Evolutionary conservation across 805 yeast genomes (phyloP), one percentile per base, ranked within the genome.

Genomic region (Kodamaea sagamina): DNA sequence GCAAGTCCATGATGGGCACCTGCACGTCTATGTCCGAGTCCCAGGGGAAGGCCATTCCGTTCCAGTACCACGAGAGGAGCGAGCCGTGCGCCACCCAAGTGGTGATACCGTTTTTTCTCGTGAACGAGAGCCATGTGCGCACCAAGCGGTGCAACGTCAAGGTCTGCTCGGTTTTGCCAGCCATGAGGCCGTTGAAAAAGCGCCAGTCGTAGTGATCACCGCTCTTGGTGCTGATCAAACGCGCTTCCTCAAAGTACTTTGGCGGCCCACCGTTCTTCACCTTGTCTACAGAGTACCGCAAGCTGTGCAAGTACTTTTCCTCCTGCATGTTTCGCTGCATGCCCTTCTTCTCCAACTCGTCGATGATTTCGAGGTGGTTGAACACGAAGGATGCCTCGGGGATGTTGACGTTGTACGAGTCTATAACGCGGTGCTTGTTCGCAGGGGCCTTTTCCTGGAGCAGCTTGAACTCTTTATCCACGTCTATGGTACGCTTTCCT

Each of bases 231-330:
- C 49, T 55, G 18, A 56, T 46, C 26, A 67, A 46, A 41, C 63
- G 47, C 17, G 71, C 62, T 49, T 67, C 73, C 9, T 46, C 41
- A 45, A 67, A 74, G 52, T 74, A 73, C 47, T 77, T 73, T 6
- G 64, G 60, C 1, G 67, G 67, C 4, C 65, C 61, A 4, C 63
- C 58, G 12, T 61, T 53, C 12, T 57, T 56, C n/a, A 57, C 59
- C 4, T 55, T 53, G 13, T 47, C 41, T 8, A 57, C 49, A 1
- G 77, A 69, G 44, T 53, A 53, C 37, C 59, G 46, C 39, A 75
- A 55, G 39, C 70, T 58, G 4, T 65, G 52, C 28, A 59, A 52
- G 50, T 74, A 74, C 4, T 52, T 47, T 15, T 56, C 36, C 28
- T 58, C 60, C 18, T 55, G 55, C 4, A 41, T 38, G 3, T 55